phyloP scores from a whole-genome alignment of 345 rosid genomes.

The Populus euphratica region DNA sequence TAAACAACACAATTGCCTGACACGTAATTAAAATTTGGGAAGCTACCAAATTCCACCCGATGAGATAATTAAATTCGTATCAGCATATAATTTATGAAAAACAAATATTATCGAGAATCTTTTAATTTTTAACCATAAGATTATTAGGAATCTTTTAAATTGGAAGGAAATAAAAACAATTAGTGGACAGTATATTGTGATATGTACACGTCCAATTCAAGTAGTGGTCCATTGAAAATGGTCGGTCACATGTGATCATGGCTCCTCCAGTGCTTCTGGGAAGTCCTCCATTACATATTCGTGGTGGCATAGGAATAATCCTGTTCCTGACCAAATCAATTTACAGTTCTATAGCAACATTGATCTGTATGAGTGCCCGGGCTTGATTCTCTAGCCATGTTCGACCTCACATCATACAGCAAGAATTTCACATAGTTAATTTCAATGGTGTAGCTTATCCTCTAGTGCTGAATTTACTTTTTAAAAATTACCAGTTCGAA shows the following conservation, averaged over 20 bases:
- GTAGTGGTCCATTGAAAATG: background rate
- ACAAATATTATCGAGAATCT: too few relatives aligned
- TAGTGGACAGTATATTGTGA: background rate
- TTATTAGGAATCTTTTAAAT: background rate
- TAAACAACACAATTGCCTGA: background rate
- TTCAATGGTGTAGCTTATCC: rapidly evolving
- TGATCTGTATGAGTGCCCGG: background rate
- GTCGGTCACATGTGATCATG: background rate
- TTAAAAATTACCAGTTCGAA: rapidly evolving
- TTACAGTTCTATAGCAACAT: background rate
- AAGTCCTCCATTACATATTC: background rate
- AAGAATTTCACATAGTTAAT: too few relatives aligned
- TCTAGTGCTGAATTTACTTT: too few relatives aligned
- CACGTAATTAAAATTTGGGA: background rate
- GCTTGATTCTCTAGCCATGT: background rate
- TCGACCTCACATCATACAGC: too few relatives aligned
- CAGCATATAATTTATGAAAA: background rate
- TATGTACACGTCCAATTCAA: background rate
- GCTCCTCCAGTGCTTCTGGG: background rate
- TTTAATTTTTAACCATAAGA: background rate
- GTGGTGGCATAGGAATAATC: background rate
- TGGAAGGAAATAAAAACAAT: background rate
- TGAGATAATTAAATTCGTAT: background rate
- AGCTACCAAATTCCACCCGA: background rate
- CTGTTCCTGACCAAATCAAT: background rate